A percentile compares a stretch with the other conserved stretches of the same genome.
Evolutionary conservation across 345 rosid species (phyloP).

Genomic region (Conringia planisiliqua): DNA sequence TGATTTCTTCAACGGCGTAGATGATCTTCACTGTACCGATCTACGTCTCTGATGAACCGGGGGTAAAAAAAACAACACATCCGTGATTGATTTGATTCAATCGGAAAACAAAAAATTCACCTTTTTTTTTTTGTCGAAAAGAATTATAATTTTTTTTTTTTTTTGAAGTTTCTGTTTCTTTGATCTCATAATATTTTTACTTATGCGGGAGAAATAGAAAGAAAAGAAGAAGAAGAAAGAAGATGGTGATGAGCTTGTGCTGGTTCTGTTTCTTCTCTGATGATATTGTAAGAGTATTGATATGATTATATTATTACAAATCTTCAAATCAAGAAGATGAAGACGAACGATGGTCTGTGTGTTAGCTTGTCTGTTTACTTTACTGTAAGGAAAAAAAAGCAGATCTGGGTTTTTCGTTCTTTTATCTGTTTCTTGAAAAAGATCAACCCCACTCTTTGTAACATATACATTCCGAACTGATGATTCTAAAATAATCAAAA

Average conservation of each 20-base stretch:
- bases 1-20: constrained; percentile 42
- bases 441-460: constrained; percentile 12
- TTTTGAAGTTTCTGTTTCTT: constrained; percentile 9
- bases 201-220: constrained; percentile 28
- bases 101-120: neutral
- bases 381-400: neutral
- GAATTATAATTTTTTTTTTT: neutral
- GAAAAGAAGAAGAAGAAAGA: constrained; percentile 6
- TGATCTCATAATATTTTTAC: constrained; percentile 28
- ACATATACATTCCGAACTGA: constrained; percentile 19
- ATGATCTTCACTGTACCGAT: constrained; percentile 69
- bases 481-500: constrained; percentile 21
- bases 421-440: neutral
- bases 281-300: constrained; percentile 29
- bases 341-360: constrained; percentile 21
- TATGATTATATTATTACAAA: constrained; percentile 3
- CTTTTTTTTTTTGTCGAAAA: neutral
- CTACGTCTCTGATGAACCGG: constrained; percentile 59
- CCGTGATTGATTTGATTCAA: constrained; percentile 1
- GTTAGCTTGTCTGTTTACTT: neutral
- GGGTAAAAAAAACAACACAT: neutral
- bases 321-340: constrained; percentile 21
- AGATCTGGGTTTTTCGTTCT: neutral
- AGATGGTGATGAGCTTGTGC: constrained; percentile 12
- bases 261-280: constrained; percentile 26